Percentiles rank a stretch among this genome's conserved stretches.
These are phyloP conservation scores for Pseudocercospora macadamiae DNA, from an alignment of 2,329 filamentous ascomycete species.

Conservation along the genomic window DNA sequence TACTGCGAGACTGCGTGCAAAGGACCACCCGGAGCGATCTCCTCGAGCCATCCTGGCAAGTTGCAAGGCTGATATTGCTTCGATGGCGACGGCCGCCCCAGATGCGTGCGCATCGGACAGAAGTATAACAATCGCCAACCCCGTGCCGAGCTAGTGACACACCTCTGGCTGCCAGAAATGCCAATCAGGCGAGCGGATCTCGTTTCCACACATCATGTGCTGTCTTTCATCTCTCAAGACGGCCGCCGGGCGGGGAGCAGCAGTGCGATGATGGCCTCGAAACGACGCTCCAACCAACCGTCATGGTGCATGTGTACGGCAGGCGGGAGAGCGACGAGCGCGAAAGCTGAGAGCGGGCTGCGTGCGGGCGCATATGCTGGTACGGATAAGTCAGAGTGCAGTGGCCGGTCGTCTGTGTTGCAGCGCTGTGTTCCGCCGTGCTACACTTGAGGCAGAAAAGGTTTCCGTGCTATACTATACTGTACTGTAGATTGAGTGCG, in stretches of 20 bases:
- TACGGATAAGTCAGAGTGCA: background rate
- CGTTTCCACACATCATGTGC: background rate
- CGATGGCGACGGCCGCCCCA: conserved; percentile 1
- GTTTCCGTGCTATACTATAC: too few relatives aligned
- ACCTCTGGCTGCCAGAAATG: background rate
- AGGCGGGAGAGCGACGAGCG: background rate
- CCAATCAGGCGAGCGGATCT: background rate
- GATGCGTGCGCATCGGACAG: background rate
- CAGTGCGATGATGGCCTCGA: background rate
- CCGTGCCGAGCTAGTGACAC: background rate
- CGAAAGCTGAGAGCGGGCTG: background rate
- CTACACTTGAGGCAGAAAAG: background rate
- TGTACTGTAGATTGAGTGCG: background rate
- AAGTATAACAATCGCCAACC: background rate
- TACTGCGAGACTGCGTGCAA: background rate
- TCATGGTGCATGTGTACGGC: background rate
- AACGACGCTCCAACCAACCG: background rate
- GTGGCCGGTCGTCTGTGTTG: background rate
- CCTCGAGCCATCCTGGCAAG: background rate
- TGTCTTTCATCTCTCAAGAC: background rate
- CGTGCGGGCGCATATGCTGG: too few relatives aligned
- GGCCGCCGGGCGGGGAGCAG: background rate
- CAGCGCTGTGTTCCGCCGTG: background rate
- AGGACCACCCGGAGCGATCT: background rate
- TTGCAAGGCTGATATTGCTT: conserved; percentile 4